Evolutionary conservation across 2,329 filamentous ascomycete genomes (phyloP), one percentile per base, ranked within the genome.

Genomic region (Exophiala oligosperma): DNA sequence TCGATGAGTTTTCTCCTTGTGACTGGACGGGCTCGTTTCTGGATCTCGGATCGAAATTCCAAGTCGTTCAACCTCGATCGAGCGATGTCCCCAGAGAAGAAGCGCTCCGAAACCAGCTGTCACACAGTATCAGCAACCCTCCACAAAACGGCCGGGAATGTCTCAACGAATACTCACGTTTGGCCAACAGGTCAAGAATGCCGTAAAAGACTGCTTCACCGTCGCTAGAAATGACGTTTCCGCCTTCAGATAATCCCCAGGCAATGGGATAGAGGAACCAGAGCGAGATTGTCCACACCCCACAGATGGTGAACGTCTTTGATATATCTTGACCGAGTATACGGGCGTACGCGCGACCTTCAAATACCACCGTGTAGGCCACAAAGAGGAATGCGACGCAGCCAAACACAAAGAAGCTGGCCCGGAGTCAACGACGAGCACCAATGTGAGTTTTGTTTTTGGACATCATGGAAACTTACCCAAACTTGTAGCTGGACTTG

Each of bases 191-290:
- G 59, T 90, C 87, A 0, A 90, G 77, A 2, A 89, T 73, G 43
- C 86, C 85, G 67, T 90, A 90, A 69, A 89, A 88, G 58, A 88
- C 73, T 9, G 84, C 84, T 68, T 90, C 87, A 0, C 82, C 83
- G 67, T 90, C 86, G 0, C 84, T 82, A 1, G 85, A 72, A 51
- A 89, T 87, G 61, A 87, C 72, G 64, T 88, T 88, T 9, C 84
- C 85, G 32, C 84, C 85, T 71, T 88, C 85, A 44, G 73, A 77
- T 2, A 88, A 66, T 55, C 84, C 85, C 84, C 85, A 88, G 23
- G 81, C 79, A 60, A 87, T 79, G 0, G 86, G 86, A 70, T 89
- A 89, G 26, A 86, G 67, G 63, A 84, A 81, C 85, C 85, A 88
- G 32, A 88, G 72, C 66, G 84, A 73, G 23, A 83, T 71, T n/a